Conservation (phyloP, 139 green algal genomes). For the Gonium pectorale region DNA sequence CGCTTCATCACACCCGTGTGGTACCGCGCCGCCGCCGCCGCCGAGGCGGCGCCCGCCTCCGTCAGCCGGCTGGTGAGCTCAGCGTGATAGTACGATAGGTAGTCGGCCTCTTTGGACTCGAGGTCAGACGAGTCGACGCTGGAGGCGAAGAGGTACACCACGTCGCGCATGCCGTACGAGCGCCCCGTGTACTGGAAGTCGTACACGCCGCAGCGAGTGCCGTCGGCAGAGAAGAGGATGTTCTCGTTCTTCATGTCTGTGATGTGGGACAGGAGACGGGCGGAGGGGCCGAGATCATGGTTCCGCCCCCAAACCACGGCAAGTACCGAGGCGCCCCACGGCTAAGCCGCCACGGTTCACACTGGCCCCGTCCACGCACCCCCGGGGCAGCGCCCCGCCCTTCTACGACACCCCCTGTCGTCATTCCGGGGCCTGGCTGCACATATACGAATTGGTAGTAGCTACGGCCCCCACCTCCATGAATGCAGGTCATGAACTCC, state of each 20-base stretch:
- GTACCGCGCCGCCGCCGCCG: slow-evolving; percentile 36
- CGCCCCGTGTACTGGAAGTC: slow-evolving; percentile 67
- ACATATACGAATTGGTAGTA: too few relatives aligned
- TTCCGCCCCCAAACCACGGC: too few relatives aligned
- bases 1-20: slow-evolving; percentile 10
- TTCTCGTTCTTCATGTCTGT: slow-evolving; percentile 71
- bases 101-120: slow-evolving; percentile 39
- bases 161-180: slow-evolving; percentile 64
- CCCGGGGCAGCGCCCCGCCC: not conserved
- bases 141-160: slow-evolving; percentile 70
- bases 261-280: not conserved
- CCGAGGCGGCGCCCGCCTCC: not conserved
- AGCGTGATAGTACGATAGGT: slow-evolving; percentile 64
- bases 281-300: too few relatives aligned
- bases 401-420: not conserved
- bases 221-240: slow-evolving; percentile 57
- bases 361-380: not conserved
- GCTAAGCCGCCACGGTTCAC: not conserved
- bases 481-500: slow-evolving; percentile 21
- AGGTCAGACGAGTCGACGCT: slow-evolving; percentile 54
- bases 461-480: slow-evolving; percentile 23
- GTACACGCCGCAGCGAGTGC: slow-evolving; percentile 17
- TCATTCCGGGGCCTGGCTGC: too few relatives aligned
- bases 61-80: slow-evolving; percentile 39
- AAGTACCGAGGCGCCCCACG: not conserved